Evolutionary conservation across 1,139 yeast genomes (phyloP), one percentile per base, ranked within the genome.

Genomic region (Debaryomyces sp.): DNA sequence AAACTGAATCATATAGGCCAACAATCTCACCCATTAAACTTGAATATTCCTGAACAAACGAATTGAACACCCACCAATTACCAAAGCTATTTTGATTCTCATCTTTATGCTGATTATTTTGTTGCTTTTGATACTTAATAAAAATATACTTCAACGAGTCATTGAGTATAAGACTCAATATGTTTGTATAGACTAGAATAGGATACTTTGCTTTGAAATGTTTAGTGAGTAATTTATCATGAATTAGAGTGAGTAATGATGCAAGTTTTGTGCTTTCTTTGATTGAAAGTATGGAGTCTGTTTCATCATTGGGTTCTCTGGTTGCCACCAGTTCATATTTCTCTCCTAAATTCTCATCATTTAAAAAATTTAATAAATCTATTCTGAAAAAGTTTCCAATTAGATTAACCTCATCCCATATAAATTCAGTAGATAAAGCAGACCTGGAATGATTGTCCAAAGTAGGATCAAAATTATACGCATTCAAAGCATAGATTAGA

Each of bases 1-100:
- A 35, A 17, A 35, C 9, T 5, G 54, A 52, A 54, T 60, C 66
- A 57, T 61, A 50, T 42, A 73, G 61, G 2, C 78, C 77, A 18
- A 71, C 74, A 21, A 75, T 60, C 49, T 74, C 80, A 9, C 78
- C 78, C 50, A 73, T 57, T 40, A 73, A 58, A 48, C 67, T 64
- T 44, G 73, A 54, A 53, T 73, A 74, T 52, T 75, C 80, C 54
- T 71, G 76, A 23, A 73, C 62, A 50, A 73, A 70, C 35, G 75
- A 69, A 54, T 71, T 71, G 45, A 74, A 64, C 1, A 72, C 72
- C 77, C 78, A 74, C 77, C 77, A 75, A 54, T 71, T 69, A 18
- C 75, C 73, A 60, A 75, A 73, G 51, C 69, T 65, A 46, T 61
- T 63, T 35, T 56, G 58, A 29, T 45, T 47, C 23, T 45, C 45